phyloP scores from a whole-genome alignment of 768 basidiomycete species.

The Chlorophyllum brunneum region DNA sequence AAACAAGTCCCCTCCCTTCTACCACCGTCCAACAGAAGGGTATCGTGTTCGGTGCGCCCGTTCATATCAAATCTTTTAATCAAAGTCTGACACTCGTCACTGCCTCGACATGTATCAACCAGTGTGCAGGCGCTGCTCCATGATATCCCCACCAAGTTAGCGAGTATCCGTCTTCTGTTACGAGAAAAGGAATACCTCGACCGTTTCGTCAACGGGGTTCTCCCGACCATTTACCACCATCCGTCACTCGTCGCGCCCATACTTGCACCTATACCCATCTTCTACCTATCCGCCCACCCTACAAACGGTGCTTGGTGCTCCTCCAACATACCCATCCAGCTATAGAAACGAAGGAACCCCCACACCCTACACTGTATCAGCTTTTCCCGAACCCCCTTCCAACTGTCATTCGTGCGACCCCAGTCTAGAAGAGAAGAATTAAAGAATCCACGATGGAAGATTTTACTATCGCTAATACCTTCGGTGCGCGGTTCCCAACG shows the following conservation, averaged over 20 bases:
- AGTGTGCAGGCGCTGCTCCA: neutral
- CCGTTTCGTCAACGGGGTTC: conserved; percentile 13
- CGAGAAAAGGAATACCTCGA: neutral
- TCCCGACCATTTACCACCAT: conserved; percentile 10
- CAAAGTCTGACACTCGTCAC: too few species aligned
- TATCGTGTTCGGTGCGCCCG: neutral
- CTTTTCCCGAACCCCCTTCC: too few species aligned
- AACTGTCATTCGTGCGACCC: too few species aligned
- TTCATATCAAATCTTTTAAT: too few species aligned
- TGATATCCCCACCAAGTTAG: neutral
- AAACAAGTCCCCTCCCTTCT: too few species aligned
- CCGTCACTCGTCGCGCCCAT: conserved; percentile 6
- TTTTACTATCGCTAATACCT: conserved; percentile 21
- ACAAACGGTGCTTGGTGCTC: too few species aligned
- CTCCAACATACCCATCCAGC: too few species aligned
- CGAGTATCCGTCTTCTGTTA: neutral
- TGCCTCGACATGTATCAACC: neutral
- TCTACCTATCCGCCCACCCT: conserved; percentile 3
- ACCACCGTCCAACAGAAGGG: neutral
- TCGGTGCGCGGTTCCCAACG: conserved; percentile 22
- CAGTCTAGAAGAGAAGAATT: too few species aligned
- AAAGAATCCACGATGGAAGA: neutral
- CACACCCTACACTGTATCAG: neutral
- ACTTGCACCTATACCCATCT: conserved; percentile 1
- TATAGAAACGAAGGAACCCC: too few species aligned